Conservation (phyloP, 2,329 filamentous ascomycete species). For the Paradendryphiella salina region DNA sequence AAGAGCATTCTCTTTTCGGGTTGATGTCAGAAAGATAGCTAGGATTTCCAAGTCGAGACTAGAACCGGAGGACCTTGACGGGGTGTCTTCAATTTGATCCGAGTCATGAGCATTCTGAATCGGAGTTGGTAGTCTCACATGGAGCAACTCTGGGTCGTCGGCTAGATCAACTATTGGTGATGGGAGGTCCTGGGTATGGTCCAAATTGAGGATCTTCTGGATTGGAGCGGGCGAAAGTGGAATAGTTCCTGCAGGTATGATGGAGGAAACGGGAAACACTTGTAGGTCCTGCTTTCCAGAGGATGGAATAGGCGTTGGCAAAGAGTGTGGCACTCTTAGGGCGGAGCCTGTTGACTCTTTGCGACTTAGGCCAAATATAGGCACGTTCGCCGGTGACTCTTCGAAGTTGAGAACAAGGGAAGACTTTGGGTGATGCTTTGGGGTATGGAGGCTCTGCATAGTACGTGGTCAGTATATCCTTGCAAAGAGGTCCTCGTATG, state of each 20-base stretch:
- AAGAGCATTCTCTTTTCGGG: slow-evolving; percentile 32
- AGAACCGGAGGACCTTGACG: not conserved
- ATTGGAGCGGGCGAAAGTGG: slow-evolving; percentile 37
- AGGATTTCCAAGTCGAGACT: not conserved
- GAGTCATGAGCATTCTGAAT: slow-evolving; percentile 25
- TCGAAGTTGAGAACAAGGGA: slow-evolving; percentile 36
- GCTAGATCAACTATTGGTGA: slow-evolving; percentile 7
- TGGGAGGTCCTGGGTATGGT: slow-evolving; percentile 10
- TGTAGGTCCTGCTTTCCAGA: slow-evolving; percentile 9
- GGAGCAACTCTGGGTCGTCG: not conserved
- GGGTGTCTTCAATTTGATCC: slow-evolving; percentile 7
- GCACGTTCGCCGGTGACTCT: slow-evolving; percentile 27
- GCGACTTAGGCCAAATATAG: slow-evolving; percentile 30
- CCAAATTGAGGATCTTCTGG: slow-evolving; percentile 24
- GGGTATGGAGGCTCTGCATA: slow-evolving; percentile 18
- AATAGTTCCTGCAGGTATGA: slow-evolving; percentile 31
- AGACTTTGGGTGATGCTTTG: slow-evolving; percentile 15
- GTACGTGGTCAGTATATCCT: not conserved
- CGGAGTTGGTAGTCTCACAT: slow-evolving; percentile 23
- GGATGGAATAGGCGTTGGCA: slow-evolving; percentile 35
- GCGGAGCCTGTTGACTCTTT: slow-evolving; percentile 21
- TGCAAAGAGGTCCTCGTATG: not conserved
- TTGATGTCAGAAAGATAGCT: slow-evolving; percentile 25
- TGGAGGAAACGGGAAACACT: not conserved
- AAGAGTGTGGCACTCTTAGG: slow-evolving; percentile 30